These are phyloP conservation scores for Ceratocystis diversiconidia DNA, from an alignment of 2,329 filamentous ascomycete genomes.

Conservation along the genomic window DNA sequence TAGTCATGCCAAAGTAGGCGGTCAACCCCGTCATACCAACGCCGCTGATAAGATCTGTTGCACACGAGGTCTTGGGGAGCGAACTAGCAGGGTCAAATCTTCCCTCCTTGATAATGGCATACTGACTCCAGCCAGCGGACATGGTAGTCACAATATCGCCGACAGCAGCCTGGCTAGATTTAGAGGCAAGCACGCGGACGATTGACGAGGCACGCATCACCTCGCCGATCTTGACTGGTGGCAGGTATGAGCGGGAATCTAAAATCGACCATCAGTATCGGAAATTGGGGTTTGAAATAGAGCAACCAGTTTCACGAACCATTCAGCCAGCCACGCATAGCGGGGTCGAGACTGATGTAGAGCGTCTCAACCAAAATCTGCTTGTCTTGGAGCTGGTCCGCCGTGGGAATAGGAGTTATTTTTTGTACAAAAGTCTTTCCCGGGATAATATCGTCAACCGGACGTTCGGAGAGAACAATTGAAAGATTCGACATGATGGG, in stretches of 20 bases:
- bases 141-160: conserved; percentile 43
- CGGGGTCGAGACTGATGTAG: conserved; percentile 58
- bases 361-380: conserved; percentile 46
- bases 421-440: conserved; percentile 31
- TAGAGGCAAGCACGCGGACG: conserved; percentile 47
- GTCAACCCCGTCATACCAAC: conserved; percentile 57
- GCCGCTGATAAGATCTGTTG: conserved; percentile 47
- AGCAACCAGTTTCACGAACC: conserved; percentile 26
- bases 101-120: conserved; percentile 43
- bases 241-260: conserved; percentile 46
- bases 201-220: conserved; percentile 52
- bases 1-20: conserved; percentile 59
- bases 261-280: not conserved
- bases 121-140: conserved; percentile 50
- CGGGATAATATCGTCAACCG: conserved; percentile 44
- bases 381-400: conserved; percentile 44
- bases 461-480: conserved; percentile 50
- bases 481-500: conserved; percentile 27
- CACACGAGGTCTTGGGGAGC: conserved; percentile 29
- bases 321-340: conserved; percentile 62
- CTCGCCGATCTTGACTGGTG: conserved; percentile 52
- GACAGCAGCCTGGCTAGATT: conserved; percentile 37
- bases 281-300: not conserved
- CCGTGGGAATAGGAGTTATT: conserved; percentile 34
- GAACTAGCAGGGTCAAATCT: conserved; percentile 30